Evolutionary conservation across 2,329 filamentous ascomycete species (phyloP), one percentile per base, ranked within the genome.

Genomic region (Pseudocercospora ulei): DNA sequence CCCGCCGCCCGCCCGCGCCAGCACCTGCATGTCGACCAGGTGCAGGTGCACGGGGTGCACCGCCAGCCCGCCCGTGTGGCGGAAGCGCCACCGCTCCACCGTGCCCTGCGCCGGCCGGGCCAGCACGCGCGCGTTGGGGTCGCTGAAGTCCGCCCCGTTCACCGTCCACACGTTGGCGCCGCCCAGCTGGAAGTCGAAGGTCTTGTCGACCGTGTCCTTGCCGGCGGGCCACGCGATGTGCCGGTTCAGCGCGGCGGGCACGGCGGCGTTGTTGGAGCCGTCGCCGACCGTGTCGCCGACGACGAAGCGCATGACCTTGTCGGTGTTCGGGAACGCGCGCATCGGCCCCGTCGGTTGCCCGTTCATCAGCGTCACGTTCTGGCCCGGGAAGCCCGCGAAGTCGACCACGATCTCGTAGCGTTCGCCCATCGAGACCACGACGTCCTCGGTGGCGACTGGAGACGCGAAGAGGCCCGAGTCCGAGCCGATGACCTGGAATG

Each of bases 371-470:
- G 51, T 55, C 22, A 60, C 42, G 43, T 69, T 71, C 52, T 72
- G 60, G 25, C 69, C 69, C 1, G 60, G 60, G 44, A 62, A 70
- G 2, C 52, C 41, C 8, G 65, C 55, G 48, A 77, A 77, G 56
- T 76, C 73, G 38, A 76, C 57, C 11, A 76, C 61, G 13, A 76
- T 59, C 48, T 77, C 73, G 47, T 70, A 76, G 3, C 73, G 65
- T 52, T 76, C 73, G 3, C 70, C 73, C 60, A 73, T 72, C 4
- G 70, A 60, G 23, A 75, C 58, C 20, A 62, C 60, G 3, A 74
- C 49, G n/a, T 59, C 55, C 11, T 59, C 59, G 2, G 63, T 58
- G 3, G 53, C 48, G 1, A 71, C 65, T 0, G 72, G 69, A 9
- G 58, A 48, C 2, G 58, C 57, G 7, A 74, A 62, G 0, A 75